Base-by-base conservation (phyloP, 345 rosid species). In the Ricinus communis region DNA sequence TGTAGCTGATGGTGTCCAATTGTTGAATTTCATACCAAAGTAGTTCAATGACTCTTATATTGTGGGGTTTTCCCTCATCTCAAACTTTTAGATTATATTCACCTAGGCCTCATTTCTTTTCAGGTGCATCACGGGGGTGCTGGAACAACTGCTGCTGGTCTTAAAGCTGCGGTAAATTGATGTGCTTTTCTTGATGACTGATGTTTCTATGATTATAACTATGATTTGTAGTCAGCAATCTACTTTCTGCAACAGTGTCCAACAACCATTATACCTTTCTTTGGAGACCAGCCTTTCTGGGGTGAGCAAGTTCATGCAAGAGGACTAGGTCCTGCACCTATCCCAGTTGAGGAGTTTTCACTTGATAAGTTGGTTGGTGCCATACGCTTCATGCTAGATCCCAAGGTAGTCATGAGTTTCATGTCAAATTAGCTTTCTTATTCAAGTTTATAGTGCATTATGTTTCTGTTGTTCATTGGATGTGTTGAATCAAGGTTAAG, bases 241-340 rank as follows among this genome's bases (percentile, higher is more conserved):
- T 43, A 38, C 50, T 49, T 25, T 38, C 55, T 49, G 50, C 21
- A 45, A 31, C 65, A 86, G 90, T 86, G 87, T 76, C 90, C 90
- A 1, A 86, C 90, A 62, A 77, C 90, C 8, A 71, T 86, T 31
- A 84, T 84, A 41, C 87, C 90, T 52, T 84, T 86, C 79, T 86
- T 86, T 25, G 90, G 90, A 36, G 90, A 86, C 79, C 90, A 86
- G 69, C 85, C 81, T 15, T 86, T 86, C 55, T 86, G 90, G 90
- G 90, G 90, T 68, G 86, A 86, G 56, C 78, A 65, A 64, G 90
- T 86, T 49, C 85, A 86, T 78, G 86, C 77, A 1, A 78, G 79
- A 73, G 85, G 83, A 62, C 81, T 86, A 43, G 87, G 90, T 9
- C 90, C 90, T 47, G 75, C 69, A 19, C 90, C 90, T 19, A 82